Evolutionary conservation across 2,329 filamentous ascomycete species (phyloP).

Genomic region (Pseudofabraea citricarpa): DNA sequence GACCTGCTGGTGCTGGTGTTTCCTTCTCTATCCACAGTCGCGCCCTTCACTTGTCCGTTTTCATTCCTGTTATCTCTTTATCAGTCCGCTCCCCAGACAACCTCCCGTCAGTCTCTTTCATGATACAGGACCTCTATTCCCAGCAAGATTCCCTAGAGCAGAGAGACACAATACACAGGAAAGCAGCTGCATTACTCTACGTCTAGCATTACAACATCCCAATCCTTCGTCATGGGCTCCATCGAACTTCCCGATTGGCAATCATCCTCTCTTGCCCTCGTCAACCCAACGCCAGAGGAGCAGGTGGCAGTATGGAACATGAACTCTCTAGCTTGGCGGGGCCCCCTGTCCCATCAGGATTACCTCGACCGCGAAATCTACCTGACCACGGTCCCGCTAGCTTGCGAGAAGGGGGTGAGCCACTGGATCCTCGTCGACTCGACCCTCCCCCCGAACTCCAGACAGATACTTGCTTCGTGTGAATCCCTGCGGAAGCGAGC

Average conservation of each 20-base stretch:
- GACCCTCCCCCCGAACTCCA: constrained; percentile 31
- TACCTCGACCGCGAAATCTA: constrained; percentile 58
- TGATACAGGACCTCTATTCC: no score
- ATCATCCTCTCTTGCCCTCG: constrained; percentile 39
- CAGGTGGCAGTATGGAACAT: constrained; percentile 47
- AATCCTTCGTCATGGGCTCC: constrained; percentile 1
- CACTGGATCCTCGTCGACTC: constrained; percentile 60
- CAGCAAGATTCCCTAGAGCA: no score
- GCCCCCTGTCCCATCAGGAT: constrained; percentile 44
- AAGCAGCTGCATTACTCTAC: background rate
- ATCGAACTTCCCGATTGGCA: constrained; percentile 18
- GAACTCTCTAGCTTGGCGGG: constrained; percentile 55
- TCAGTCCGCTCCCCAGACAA: no score
- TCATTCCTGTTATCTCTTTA: background rate
- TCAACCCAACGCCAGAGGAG: constrained; percentile 53
- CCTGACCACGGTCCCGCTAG: constrained; percentile 52
- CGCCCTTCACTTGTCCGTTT: background rate
- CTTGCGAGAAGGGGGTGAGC: constrained; percentile 28
- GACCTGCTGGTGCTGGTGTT: no score
- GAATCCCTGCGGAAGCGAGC: constrained; percentile 59
- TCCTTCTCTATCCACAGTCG: background rate
- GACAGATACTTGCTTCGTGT: constrained; percentile 57
- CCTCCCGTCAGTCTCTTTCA: no score
- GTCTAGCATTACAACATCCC: constrained; percentile 5
- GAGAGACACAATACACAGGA: background rate